Conservation (phyloP, 257 asterid genomes). For the Ajuga chamaepitys region DNA sequence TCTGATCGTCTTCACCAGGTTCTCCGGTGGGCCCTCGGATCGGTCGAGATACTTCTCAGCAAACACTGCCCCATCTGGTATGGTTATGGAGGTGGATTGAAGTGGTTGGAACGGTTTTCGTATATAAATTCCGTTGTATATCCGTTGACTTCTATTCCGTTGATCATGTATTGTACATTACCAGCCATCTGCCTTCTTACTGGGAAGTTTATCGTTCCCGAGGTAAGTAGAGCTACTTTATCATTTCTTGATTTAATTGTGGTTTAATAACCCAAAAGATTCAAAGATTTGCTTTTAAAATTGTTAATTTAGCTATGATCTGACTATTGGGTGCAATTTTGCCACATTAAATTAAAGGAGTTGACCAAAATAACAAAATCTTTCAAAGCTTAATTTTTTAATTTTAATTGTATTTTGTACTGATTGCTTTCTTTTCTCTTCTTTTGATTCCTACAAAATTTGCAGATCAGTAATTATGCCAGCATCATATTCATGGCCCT, state of each 20-base stretch:
- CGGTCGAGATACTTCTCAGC: slow-evolving; percentile 83
- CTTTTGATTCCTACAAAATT: neutral
- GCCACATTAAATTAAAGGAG: too few species aligned
- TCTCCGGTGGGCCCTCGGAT: slow-evolving; percentile 95
- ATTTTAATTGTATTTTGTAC: neutral
- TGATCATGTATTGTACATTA: slow-evolving; percentile 69
- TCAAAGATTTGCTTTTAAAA: too few species aligned
- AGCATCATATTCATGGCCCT: slow-evolving; percentile 69
- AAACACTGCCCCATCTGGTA: slow-evolving; percentile 90
- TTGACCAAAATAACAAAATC: too few species aligned
- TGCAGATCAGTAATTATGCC: slow-evolving; percentile 76
- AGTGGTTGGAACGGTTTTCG: slow-evolving; percentile 65
- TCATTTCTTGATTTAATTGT: neutral
- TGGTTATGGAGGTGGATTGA: slow-evolving; percentile 86
- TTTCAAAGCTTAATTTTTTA: too few species aligned
- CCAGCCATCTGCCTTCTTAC: slow-evolving; percentile 92
- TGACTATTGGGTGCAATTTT: too few species aligned
- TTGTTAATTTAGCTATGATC: too few species aligned
- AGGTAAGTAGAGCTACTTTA: slow-evolving; percentile 33
- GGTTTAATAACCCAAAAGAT: too few species aligned
- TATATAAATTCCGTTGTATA: slow-evolving; percentile 79
- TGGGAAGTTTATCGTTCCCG: slow-evolving; percentile 80
- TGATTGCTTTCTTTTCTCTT: neutral
- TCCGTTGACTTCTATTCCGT: slow-evolving; percentile 81
- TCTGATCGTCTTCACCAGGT: slow-evolving; percentile 91